Evolutionary conservation across 148 eudicot species (phyloP), one percentile per base, ranked within the genome.

Genomic region (Talinum fruticosum): DNA sequence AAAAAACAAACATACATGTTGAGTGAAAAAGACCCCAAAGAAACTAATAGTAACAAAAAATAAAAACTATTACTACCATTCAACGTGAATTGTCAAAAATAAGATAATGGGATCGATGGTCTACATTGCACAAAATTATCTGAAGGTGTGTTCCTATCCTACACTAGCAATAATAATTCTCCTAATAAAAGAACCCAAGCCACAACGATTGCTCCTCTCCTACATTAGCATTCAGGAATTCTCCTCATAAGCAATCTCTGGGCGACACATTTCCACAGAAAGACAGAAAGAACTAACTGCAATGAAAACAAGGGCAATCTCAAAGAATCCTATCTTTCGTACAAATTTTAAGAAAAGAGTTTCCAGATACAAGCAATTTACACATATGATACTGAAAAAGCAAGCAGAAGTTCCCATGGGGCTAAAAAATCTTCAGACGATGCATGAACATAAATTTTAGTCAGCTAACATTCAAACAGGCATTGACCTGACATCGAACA

Each of bases 1-100:
- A 79, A 57, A 65, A 47, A 78, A 68, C 24, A 54, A 73, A 35
- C 32, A 53, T 34, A 34, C 77, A 65, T 6, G 37, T 30, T 35
- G 6, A 45, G 44, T 38, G 54, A 26, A 45, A 3, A 26, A 65
- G 23, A 65, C 23, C 19, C 57, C 24, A 47, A 61, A 33, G 36
- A 61, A 72, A 64, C 23, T 28, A 32, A 75, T 29, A 26, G 6
- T n/a, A 64, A 74, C 26, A 23, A 34, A n/a, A 21, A 30, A 4
- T 14, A 68, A 33, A 23, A n/a, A 10, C 32, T 33, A 26, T 5
- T 1, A 12, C 66, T 62, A 28, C 32, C 33, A 28, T 0, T 28
- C 5, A 62, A 62, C 7, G 5, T 62, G 18, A n/a, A 62, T 62
- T 24, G 10, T 28, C 33, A 62, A 18, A 0, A 62, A 1, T 62